Conservation (phyloP, 78 protist genomes). For the Chrysochromulina parva region DNA sequence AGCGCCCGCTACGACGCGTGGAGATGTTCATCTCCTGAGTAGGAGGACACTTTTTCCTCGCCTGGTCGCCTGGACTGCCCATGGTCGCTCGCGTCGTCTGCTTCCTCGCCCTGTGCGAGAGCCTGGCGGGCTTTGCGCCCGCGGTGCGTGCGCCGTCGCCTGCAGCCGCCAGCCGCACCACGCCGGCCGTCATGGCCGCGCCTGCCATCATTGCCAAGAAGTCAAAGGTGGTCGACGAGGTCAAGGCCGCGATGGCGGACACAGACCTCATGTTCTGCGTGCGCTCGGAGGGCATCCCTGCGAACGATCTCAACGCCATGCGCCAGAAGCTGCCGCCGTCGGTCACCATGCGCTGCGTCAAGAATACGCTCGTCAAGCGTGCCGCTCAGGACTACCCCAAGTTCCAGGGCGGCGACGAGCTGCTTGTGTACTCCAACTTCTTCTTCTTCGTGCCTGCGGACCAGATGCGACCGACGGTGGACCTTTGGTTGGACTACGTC, state of each 20-base stretch:
- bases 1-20: too few species aligned
- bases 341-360: not conserved
- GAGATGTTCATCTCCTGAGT: too few species aligned
- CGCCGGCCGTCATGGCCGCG: not conserved
- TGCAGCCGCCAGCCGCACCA: too few species aligned
- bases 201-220: not conserved
- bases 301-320: not conserved
- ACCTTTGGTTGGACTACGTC: not conserved
- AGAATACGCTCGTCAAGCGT: not conserved
- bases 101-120: too few species aligned
- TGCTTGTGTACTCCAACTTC: slow-evolving; percentile 12
- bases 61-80: too few species aligned
- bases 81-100: too few species aligned
- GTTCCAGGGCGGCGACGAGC: not conserved
- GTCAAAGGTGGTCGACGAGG: not conserved
- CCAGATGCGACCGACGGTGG: not conserved
- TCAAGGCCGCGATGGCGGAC: not conserved
- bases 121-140: too few species aligned
- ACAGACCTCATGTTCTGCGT: not conserved
- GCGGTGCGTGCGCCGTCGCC: too few species aligned
- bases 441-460: not conserved
- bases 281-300: not conserved
- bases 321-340: not conserved
- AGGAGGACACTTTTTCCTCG: too few species aligned
- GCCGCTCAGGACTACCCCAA: not conserved